Conservation (phyloP, 1,139 yeast genomes). For the Blastobotrys buckinghamii region DNA sequence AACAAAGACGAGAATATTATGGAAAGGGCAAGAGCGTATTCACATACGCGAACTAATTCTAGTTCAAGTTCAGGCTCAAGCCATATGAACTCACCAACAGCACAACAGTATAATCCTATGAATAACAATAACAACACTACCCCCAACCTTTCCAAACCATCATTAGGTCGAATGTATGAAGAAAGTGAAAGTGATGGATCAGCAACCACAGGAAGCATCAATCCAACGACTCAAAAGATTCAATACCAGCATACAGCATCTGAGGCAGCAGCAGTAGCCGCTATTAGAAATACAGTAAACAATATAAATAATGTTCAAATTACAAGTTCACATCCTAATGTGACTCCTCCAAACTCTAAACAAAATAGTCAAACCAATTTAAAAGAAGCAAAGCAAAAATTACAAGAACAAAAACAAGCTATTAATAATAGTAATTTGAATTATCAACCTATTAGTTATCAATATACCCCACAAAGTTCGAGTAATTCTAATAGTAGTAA, state of each 20-base stretch:
- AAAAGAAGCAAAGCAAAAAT: not conserved
- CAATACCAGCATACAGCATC: slow-evolving; percentile 17
- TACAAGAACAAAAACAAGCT: slow-evolving; percentile 2
- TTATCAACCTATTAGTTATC: not conserved
- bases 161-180: slow-evolving; percentile 5
- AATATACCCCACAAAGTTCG: not conserved
- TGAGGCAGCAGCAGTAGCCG: slow-evolving; percentile 24
- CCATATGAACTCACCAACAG: slow-evolving; percentile 13
- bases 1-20: no score
- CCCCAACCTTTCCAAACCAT: not conserved
- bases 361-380: not conserved
- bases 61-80: slow-evolving; percentile 25
- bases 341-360: no score
- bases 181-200: slow-evolving; percentile 12
- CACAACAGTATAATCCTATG: not conserved
- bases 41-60: slow-evolving; percentile 29
- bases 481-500: slow-evolving; percentile 8
- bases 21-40: slow-evolving; percentile 18
- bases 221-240: slow-evolving; percentile 6
- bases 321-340: not conserved
- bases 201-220: slow-evolving; percentile 7
- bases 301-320: slow-evolving; percentile 11
- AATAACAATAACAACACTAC: not conserved
- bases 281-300: slow-evolving; percentile 16
- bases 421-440: not conserved